Evolutionary conservation across 352 stramenopile species (phyloP).

Genomic region (Phytophthora pisi): DNA sequence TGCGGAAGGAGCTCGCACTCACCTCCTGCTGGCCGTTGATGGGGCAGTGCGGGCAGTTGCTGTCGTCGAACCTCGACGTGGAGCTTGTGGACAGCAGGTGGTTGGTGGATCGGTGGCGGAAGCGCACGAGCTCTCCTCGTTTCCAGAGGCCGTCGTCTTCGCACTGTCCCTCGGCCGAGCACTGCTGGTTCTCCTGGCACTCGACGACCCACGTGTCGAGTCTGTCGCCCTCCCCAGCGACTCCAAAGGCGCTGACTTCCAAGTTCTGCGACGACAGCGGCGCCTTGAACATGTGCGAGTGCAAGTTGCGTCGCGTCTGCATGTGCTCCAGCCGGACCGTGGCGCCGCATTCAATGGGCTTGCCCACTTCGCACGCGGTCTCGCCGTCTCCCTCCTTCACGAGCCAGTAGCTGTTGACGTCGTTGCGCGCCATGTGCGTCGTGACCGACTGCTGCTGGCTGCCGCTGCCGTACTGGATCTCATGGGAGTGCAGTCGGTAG

Average conservation of each 20-base stretch:
- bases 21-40: constrained; percentile 90
- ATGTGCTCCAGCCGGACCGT: constrained; percentile 81
- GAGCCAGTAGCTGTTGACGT: constrained; percentile 89
- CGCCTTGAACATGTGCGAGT: constrained; percentile 75
- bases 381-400: constrained; percentile 77
- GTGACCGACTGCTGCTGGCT: constrained; percentile 86
- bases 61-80: constrained; percentile 70
- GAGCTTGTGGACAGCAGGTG: constrained; percentile 59
- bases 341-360: constrained; percentile 66
- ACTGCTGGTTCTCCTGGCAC: constrained; percentile 76
- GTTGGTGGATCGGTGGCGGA: constrained; percentile 64
- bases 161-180: constrained; percentile 67
- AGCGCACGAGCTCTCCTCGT: constrained; percentile 68
- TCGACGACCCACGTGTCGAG: constrained; percentile 81
- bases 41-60: constrained; percentile 79
- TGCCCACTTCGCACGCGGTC: constrained; percentile 49
- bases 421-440: constrained; percentile 66
- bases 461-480: constrained; percentile 79
- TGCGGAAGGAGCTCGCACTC: constrained; percentile 53
- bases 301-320: constrained; percentile 75
- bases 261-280: constrained; percentile 63
- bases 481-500: constrained; percentile 85
- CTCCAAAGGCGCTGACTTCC: constrained; percentile 84
- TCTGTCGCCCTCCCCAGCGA: constrained; percentile 75
- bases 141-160: constrained; percentile 80